Evolutionary conservation across 305 asterid genomes (phyloP).

Genomic region (Fraxinus floribunda): DNA sequence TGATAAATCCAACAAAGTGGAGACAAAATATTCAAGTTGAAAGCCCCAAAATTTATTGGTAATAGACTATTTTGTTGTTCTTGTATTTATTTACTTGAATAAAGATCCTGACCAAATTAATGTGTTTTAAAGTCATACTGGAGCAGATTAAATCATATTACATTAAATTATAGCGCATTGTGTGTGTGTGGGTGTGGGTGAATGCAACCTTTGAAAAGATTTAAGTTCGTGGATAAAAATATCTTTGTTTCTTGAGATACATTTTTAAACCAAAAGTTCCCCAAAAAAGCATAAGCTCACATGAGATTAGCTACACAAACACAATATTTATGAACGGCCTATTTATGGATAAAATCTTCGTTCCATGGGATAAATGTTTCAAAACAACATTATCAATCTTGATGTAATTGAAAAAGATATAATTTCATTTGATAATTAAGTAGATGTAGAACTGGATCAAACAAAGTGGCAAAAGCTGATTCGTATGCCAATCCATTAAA

Average conservation of each 20-base stretch:
- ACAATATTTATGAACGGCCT: neutral
- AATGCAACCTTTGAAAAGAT: neutral
- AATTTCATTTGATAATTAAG: neutral
- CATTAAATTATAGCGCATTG: neutral
- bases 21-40: neutral
- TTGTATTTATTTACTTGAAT: neutral
- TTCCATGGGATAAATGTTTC: neutral
- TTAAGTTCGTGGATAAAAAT: neutral
- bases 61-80: neutral
- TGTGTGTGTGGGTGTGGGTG: too few species aligned
- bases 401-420: neutral
- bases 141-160: neutral
- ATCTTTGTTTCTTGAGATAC: neutral
- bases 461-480: neutral
- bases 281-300: neutral
- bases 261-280: neutral
- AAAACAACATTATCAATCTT: neutral
- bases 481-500: neutral
- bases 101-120: neutral
- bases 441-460: neutral
- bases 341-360: neutral
- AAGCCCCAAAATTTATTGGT: neutral
- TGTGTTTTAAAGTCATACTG: neutral
- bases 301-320: neutral
- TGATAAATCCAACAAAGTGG: neutral